Percentiles rank a stretch among this genome's conserved stretches.
Conservation (phyloP, 1,139 yeast genomes). For the Eremothecium cymbalariae region DNA sequence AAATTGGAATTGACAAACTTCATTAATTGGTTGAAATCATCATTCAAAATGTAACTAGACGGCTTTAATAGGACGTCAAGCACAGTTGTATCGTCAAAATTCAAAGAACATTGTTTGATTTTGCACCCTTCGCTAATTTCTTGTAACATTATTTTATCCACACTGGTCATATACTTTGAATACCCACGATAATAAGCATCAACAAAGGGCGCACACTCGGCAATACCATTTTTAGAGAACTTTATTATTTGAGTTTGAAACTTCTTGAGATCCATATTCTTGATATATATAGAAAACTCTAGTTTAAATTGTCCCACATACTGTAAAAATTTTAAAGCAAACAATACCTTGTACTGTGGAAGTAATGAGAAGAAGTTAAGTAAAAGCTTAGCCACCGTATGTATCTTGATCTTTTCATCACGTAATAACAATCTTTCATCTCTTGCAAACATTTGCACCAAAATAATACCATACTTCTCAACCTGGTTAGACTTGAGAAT, state of each 20-base stretch:
- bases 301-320: constrained; percentile 22
- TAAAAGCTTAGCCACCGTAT: constrained; percentile 23
- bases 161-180: constrained; percentile 3
- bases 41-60: background rate
- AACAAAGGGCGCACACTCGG: constrained; percentile 1
- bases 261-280: constrained; percentile 17
- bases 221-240: constrained; percentile 4
- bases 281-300: constrained; percentile 20
- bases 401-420: constrained; percentile 17
- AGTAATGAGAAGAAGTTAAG: constrained; percentile 23
- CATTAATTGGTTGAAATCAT: background rate
- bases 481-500: constrained; percentile 18
- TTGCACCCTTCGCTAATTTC: constrained; percentile 1
- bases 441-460: constrained; percentile 21
- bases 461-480: constrained; percentile 10
- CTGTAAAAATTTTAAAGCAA: constrained; percentile 29
- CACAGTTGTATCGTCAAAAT: background rate
- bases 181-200: constrained; percentile 6
- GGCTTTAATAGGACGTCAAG: background rate
- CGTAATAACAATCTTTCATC: constrained; percentile 25
- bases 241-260: constrained; percentile 19
- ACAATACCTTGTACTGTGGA: constrained; percentile 20
- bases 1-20: background rate
- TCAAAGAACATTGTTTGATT: background rate
- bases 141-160: constrained; percentile 8